Evolutionary conservation across 2,329 filamentous ascomycete genomes (phyloP).

Genomic region (Cytospora paraplurivora): DNA sequence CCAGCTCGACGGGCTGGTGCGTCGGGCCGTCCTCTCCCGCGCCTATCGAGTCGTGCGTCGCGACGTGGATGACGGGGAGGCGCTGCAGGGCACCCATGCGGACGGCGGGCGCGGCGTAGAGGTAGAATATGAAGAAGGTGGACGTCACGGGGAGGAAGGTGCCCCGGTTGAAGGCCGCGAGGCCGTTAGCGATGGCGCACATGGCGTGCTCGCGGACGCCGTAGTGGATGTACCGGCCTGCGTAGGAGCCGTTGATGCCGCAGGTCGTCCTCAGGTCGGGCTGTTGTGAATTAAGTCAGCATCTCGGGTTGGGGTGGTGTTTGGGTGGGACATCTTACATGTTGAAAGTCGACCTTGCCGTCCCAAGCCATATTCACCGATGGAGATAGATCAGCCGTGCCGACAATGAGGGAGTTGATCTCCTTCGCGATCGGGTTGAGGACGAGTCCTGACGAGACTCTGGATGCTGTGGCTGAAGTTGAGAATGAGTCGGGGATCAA

Average conservation of each 20-base stretch:
- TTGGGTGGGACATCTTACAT: constrained; percentile 39
- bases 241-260: constrained; percentile 47
- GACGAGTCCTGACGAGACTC: constrained; percentile 49
- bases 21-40: constrained; percentile 58
- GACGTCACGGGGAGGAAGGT: constrained; percentile 57
- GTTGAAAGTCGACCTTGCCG: constrained; percentile 53
- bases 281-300: constrained; percentile 10
- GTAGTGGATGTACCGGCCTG: constrained; percentile 60
- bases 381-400: constrained; percentile 50
- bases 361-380: constrained; percentile 54
- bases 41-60: constrained; percentile 57
- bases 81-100: constrained; percentile 55
- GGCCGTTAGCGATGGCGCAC: constrained; percentile 58
- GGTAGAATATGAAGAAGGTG: constrained; percentile 61
- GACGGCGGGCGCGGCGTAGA: constrained; percentile 51
- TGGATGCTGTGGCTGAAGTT: constrained; percentile 51
- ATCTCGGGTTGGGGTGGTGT: neutral
- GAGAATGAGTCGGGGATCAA: constrained; percentile 54
- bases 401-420: constrained; percentile 47
- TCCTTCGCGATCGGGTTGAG: constrained; percentile 50
- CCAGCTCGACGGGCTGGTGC: constrained; percentile 57
- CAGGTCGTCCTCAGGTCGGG: constrained; percentile 31
- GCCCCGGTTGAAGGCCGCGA: constrained; percentile 56
- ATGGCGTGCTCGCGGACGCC: constrained; percentile 65
- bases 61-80: constrained; percentile 53